Conservation (phyloP, 1,284 basidiomycete species). For the Ceratorhiza oryzae-sativae region DNA sequence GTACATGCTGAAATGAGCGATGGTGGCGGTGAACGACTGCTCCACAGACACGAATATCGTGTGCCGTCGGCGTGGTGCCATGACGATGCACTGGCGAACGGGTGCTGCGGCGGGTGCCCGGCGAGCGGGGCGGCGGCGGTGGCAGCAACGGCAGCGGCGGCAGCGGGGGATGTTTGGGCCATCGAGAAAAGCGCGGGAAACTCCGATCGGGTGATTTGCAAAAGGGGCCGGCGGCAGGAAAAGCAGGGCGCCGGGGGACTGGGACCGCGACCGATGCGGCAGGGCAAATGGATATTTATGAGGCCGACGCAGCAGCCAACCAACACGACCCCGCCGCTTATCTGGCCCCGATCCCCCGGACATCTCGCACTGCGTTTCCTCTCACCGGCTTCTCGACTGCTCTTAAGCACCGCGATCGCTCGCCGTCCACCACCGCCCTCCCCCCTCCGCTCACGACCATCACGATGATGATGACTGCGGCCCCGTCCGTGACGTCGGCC, state of each 20-base stretch:
- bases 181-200: slow-evolving; percentile 18
- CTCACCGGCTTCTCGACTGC: neutral
- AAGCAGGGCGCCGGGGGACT: neutral
- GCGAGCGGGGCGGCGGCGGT: neutral
- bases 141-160: neutral
- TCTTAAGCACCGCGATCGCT: neutral
- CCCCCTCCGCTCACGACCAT: slow-evolving; percentile 10
- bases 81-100: neutral
- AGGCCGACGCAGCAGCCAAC: neutral
- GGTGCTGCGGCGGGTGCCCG: neutral
- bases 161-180: slow-evolving; percentile 9
- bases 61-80: neutral
- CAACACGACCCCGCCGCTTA: neutral
- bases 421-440: neutral
- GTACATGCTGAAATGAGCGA: neutral
- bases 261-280: no score
- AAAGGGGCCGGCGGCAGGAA: slow-evolving; percentile 7
- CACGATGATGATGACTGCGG: slow-evolving; percentile 27
- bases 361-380: slow-evolving; percentile 8
- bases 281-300: no score
- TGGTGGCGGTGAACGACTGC: neutral
- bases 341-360: slow-evolving; percentile 16
- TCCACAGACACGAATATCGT: neutral
- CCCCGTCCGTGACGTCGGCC: slow-evolving; percentile 15
- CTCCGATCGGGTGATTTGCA: neutral